These are phyloP conservation scores for Leucosporidium scottii DNA, from an alignment of 768 basidiomycete genomes.

Conservation along the genomic window DNA sequence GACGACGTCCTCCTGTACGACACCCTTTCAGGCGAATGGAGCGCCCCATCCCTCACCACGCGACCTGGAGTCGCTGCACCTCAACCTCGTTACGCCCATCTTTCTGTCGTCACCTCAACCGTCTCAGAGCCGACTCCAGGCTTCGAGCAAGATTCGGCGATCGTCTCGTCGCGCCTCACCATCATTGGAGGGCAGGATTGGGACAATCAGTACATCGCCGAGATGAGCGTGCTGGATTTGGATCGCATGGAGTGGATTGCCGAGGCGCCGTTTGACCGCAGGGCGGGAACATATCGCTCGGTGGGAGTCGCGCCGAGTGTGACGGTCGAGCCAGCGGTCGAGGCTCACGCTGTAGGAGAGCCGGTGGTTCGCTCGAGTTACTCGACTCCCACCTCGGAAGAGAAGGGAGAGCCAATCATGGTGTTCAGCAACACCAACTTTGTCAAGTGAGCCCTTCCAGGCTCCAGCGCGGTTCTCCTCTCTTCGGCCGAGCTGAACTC, in stretches of 20 bases:
- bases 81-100: constrained; percentile 82
- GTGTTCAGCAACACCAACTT: background rate
- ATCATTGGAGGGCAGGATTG: constrained; percentile 95
- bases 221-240: constrained; percentile 70
- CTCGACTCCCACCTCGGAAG: background rate
- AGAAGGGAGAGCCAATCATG: background rate
- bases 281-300: constrained; percentile 91
- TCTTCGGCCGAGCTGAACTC: background rate
- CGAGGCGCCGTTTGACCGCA: constrained; percentile 68
- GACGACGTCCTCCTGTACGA: constrained; percentile 82
- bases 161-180: constrained; percentile 2
- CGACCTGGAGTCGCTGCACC: constrained; percentile 39
- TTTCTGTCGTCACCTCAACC: constrained; percentile 65
- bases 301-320: constrained; percentile 55
- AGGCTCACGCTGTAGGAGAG: background rate
- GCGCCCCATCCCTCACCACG: constrained; percentile 45
- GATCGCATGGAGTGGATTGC: constrained; percentile 66
- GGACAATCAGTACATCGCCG: constrained; percentile 56
- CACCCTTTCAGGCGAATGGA: constrained; percentile 63
- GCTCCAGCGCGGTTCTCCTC: background rate
- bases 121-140: background rate
- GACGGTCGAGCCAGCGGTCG: background rate
- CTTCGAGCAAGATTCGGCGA: background rate
- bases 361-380: background rate
- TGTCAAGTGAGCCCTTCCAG: background rate